Evolutionary conservation across 2,329 filamentous ascomycete genomes (phyloP), one percentile per base, ranked within the genome.

Genomic region (Plenodomus tracheiphilus): DNA sequence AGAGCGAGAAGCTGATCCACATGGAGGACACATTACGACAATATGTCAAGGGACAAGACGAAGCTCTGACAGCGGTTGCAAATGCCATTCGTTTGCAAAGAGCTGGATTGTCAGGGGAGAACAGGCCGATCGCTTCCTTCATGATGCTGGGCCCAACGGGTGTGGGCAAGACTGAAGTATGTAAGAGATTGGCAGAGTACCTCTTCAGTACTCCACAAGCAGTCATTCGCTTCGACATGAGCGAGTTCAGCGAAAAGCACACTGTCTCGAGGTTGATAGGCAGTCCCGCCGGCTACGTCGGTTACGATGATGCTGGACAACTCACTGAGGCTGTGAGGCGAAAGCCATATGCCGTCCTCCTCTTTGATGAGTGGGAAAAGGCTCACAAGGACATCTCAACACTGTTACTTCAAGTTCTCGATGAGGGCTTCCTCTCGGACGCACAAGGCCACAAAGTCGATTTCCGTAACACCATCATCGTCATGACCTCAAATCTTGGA

Each of bases 311-410:
- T 66, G 92, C 93, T 3, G 94, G 94, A 0, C 94, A 97, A 73
- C 81, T 99, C 10, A 97, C 94, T 1, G 94, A 99, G 75, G 92
- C 93, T 4, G 91, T 99, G 2, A 85, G 94, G 47, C 84, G 94
- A 51, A 97, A 97, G 72, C 94, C 94, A 0, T 97, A 97, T 61
- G 92, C 93, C 0, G 91, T 99, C 0, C 80, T 99, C 0, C 81
- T 99, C 1, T 96, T 99, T 62, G 94, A 99, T 70, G 94, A 97
- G 70, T 97, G 97, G 62, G 94, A 99, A 69, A 97, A 99, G 71
- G 94, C 93, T 0, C 94, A 97, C 69, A 87, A 90, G 45, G 94
- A 99, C 63, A 97, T 97, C 58, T 95, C 91, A 0, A 88, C 92
- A 0, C 79, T 99, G 2, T 81, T 99, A 3, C 82, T 99, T 3